These are phyloP conservation scores for Aspergillus ostianus DNA, from an alignment of 495 filamentous ascomycete genomes.

Conservation along the genomic window DNA sequence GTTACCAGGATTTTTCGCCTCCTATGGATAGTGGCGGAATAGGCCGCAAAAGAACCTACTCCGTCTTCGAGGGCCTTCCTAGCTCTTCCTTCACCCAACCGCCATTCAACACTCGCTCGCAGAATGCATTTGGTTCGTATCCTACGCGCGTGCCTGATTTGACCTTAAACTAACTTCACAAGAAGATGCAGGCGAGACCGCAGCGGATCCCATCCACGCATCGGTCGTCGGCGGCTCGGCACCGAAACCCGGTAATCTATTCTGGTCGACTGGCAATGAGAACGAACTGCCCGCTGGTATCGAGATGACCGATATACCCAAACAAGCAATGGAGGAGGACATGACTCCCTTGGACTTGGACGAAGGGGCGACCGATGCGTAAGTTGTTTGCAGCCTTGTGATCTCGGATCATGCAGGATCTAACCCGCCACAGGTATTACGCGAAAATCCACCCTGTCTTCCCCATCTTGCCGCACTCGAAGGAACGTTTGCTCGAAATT, in stretches of 20 bases:
- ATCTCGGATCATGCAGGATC: conserved; percentile 1
- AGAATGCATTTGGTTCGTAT: conserved; percentile 38
- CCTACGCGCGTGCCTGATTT: not conserved
- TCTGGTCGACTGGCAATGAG: conserved; percentile 40
- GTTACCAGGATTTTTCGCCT: conserved; percentile 50
- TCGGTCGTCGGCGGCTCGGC: conserved; percentile 28
- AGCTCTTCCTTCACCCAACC: conserved; percentile 47
- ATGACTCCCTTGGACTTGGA: conserved; percentile 43
- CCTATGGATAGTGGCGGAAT: conserved; percentile 40
- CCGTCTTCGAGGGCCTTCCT: conserved; percentile 52
- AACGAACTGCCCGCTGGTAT: conserved; percentile 36
- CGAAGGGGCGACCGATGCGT: conserved; percentile 44
- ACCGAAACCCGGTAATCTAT: conserved; percentile 38
- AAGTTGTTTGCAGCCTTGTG: conserved; percentile 18
- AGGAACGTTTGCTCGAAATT: conserved; percentile 57
- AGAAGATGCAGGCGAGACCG: conserved; percentile 37
- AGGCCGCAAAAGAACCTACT: conserved; percentile 56
- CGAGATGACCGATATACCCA: conserved; percentile 37
- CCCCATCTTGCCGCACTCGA: conserved; percentile 69
- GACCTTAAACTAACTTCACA: conserved; percentile 20
- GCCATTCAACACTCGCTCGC: conserved; percentile 42
- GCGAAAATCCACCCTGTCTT: conserved; percentile 69
- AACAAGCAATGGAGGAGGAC: conserved; percentile 39
- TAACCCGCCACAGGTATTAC: conserved; percentile 58
- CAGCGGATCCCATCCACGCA: conserved; percentile 44